Evolutionary conservation across 495 filamentous ascomycete species (phyloP).

Genomic region (Lindgomyces ingoldianus): DNA sequence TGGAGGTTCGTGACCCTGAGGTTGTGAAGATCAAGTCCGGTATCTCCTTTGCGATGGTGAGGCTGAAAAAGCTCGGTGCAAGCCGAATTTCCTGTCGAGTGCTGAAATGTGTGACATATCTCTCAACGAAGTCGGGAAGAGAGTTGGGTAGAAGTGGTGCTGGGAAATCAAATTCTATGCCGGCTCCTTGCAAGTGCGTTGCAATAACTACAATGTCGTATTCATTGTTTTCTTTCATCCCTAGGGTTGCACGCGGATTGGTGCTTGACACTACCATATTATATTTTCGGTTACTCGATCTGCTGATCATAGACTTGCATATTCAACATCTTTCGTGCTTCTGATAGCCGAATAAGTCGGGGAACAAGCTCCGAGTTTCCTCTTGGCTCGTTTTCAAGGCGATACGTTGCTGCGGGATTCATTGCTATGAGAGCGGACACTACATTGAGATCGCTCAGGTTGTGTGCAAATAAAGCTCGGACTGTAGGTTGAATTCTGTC

Average conservation of each 20-base stretch:
- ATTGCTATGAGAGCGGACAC: conserved; percentile 17
- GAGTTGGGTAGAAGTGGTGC: background rate
- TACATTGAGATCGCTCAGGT: conserved; percentile 13
- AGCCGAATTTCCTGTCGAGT: conserved; percentile 1
- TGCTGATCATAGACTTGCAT: conserved; percentile 4
- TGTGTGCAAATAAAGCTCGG: conserved; percentile 6
- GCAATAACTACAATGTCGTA: conserved; percentile 13
- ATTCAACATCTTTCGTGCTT: conserved; percentile 2
- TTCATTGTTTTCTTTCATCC: background rate
- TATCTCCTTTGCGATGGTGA: conserved; percentile 1
- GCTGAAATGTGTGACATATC: conserved; percentile 16
- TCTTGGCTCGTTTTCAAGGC: background rate
- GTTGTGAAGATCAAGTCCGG: conserved; percentile 10
- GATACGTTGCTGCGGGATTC: conserved; percentile 2
- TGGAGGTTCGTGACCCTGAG: no score
- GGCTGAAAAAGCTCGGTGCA: conserved; percentile 10
- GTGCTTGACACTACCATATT: background rate
- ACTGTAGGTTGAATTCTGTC: conserved; percentile 15
- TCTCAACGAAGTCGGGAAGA: conserved; percentile 8
- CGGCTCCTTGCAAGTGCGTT: conserved; percentile 10
- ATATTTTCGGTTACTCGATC: conserved; percentile 8
- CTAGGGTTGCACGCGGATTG: background rate
- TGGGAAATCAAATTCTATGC: conserved; percentile 6
- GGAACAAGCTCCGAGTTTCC: conserved; percentile 11
- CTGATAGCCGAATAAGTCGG: conserved; percentile 12